Percentiles rank a stretch among this genome's conserved stretches.
Evolutionary conservation across 768 basidiomycete species (phyloP).

Genomic region (Collybiopsis luxurians): DNA sequence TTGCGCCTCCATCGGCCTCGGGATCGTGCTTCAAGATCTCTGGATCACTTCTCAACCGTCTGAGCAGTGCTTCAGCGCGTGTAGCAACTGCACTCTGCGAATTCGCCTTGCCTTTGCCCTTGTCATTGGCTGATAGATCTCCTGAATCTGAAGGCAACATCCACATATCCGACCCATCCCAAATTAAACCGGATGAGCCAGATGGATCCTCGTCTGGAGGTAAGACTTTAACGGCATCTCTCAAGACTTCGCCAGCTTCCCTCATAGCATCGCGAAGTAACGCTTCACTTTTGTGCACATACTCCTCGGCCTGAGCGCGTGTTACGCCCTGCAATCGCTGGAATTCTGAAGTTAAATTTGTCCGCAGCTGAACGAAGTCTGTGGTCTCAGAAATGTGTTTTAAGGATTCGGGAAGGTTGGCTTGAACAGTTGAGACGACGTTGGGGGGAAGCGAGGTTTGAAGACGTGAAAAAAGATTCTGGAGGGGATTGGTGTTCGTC

Average conservation of each 20-base stretch:
- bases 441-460: slow-evolving; percentile 76
- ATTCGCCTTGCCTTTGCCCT: slow-evolving; percentile 37
- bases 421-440: slow-evolving; percentile 65
- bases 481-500: slow-evolving; percentile 28
- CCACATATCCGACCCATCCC: slow-evolving; percentile 91
- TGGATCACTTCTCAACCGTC: slow-evolving; percentile 70
- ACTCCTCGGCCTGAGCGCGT: slow-evolving; percentile 79
- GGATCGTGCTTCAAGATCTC: slow-evolving; percentile 78
- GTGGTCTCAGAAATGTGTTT: slow-evolving; percentile 60
- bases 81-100: slow-evolving; percentile 60
- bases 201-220: slow-evolving; percentile 62
- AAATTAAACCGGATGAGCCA: slow-evolving; percentile 42
- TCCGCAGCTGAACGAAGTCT: slow-evolving; percentile 67
- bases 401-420: slow-evolving; percentile 63
- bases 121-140: slow-evolving; percentile 21
- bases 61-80: slow-evolving; percentile 75
- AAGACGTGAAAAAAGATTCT: slow-evolving; percentile 62
- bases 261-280: slow-evolving; percentile 67
- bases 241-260: slow-evolving; percentile 78
- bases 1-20: slow-evolving; percentile 52
- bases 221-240: slow-evolving; percentile 89
- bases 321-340: slow-evolving; percentile 74
- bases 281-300: slow-evolving; percentile 71
- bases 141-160: slow-evolving; percentile 52
- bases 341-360: slow-evolving; percentile 61